Evolutionary conservation across 148 eudicot species (phyloP), one percentile per base, ranked within the genome.

Genomic region (Hydrangea macrophylla): DNA sequence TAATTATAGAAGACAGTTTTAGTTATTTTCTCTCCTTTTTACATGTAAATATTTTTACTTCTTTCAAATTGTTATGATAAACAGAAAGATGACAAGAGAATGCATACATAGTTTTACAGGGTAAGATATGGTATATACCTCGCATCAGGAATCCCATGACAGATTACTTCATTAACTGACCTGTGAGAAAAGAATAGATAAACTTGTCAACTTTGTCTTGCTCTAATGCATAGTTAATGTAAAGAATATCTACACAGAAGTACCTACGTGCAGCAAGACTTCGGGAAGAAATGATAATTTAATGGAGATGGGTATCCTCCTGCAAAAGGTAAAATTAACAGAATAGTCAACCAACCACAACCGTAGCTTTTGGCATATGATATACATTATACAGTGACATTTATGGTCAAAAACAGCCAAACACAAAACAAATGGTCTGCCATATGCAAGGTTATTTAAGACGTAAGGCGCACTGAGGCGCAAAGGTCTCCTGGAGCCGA

Each of bases 261-360:
- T 83, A 91, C 97, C 87, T 87, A 94, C 99, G 99, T 94, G 99
- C 99, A 94, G 90, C 99, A 94, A 57, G 99, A 94, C 70, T 94
- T 94, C 1, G 99, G 99, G 79, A 94, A 94, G 74, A 88, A 94
- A 81, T 94, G 83, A 78, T 94, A 94, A 85, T 91, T 94, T 42
- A 94, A 69, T 59, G 97, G 96, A 73, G 99, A 94, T 44, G 99
- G 99, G 83, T 94, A 94, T 72, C 85, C 99, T 73, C 99, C 99
- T 94, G 85, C 86, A 76, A 40, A 7, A 45, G 64, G 67, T 65
- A 64, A 70, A 67, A 45, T 17, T 18, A 17, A 23, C 50, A 40
- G 40, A 54, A 24, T 11, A 50, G 60, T 24, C 24, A 53, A 55
- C 61, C 40, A 64, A 64, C 1, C 20, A n/a, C n/a, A n/a, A n/a